phyloP scores from a whole-genome alignment of 2,329 filamentous ascomycete species.

The Akanthomyces lecanii region DNA sequence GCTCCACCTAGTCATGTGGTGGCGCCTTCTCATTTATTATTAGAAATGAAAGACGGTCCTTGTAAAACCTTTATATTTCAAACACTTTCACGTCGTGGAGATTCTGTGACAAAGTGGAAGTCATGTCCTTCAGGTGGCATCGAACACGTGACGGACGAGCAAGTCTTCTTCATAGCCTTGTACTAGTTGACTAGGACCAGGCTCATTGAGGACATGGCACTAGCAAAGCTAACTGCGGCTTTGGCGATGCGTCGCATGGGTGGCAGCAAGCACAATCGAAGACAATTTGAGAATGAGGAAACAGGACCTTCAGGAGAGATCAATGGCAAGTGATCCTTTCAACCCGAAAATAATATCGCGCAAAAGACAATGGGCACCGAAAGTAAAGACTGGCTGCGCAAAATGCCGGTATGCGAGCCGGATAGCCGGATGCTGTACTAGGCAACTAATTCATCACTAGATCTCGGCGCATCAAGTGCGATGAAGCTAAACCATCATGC shows the following conservation, averaged over 20 bases:
- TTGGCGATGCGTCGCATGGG: too few species aligned
- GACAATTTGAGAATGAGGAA: not conserved
- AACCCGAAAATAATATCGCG: not conserved
- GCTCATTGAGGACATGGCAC: not conserved
- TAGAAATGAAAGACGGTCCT: too few species aligned
- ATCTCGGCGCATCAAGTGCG: not conserved
- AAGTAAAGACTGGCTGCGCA: not conserved
- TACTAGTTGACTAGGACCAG: not conserved
- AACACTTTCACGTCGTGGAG: too few species aligned
- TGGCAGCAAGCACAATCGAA: not conserved
- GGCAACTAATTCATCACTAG: not conserved
- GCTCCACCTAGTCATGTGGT: too few species aligned
- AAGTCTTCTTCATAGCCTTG: not conserved
- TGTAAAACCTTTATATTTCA: too few species aligned
- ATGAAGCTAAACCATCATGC: not conserved
- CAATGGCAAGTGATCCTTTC: too few species aligned
- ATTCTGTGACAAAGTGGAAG: too few species aligned
- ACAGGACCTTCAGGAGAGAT: rapidly evolving
- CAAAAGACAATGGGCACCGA: not conserved
- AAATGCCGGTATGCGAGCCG: not conserved
- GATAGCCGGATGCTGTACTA: too few species aligned
- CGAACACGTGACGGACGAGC: not conserved
- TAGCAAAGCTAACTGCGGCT: not conserved
- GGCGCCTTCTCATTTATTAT: too few species aligned
- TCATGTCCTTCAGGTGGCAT: not conserved